Percentiles rank a stretch among this genome's conserved stretches.
Conservation (phyloP, 305 asterid species). For the Fraxinus dipetala region DNA sequence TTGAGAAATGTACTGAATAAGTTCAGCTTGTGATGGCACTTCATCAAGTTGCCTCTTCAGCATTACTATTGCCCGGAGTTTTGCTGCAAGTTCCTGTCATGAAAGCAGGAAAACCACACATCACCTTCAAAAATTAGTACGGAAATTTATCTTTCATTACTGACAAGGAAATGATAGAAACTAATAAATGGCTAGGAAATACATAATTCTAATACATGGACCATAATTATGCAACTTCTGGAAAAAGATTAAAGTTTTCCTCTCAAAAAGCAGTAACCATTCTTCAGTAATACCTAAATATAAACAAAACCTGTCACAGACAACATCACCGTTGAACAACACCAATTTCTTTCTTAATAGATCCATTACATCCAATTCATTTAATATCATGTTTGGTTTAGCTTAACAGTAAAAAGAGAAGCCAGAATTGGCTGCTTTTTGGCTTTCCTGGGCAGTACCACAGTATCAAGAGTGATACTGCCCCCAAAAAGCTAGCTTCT, state of each 20-base stretch:
- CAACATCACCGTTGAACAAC: not conserved
- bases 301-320: not conserved
- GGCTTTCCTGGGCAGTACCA: not conserved
- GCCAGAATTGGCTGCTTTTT: not conserved
- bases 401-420: not conserved
- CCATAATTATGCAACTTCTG: not conserved
- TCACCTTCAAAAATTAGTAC: not conserved
- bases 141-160: not conserved
- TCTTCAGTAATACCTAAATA: not conserved
- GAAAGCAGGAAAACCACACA: constrained; percentile 10
- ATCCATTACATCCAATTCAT: not conserved
- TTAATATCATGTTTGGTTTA: not conserved
- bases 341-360: not conserved
- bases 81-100: constrained; percentile 59
- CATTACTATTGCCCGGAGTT: constrained; percentile 49
- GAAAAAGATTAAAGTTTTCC: not conserved
- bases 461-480: not conserved
- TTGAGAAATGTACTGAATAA: constrained; percentile 60
- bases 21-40: constrained; percentile 69
- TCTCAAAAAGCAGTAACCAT: not conserved
- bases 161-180: not conserved
- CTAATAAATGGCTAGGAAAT: not conserved
- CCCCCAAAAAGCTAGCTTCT: not conserved
- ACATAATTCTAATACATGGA: not conserved
- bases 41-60: constrained; percentile 63